Base-by-base conservation (phyloP, 1,139 yeast species). In the Yarrowia galli region DNA sequence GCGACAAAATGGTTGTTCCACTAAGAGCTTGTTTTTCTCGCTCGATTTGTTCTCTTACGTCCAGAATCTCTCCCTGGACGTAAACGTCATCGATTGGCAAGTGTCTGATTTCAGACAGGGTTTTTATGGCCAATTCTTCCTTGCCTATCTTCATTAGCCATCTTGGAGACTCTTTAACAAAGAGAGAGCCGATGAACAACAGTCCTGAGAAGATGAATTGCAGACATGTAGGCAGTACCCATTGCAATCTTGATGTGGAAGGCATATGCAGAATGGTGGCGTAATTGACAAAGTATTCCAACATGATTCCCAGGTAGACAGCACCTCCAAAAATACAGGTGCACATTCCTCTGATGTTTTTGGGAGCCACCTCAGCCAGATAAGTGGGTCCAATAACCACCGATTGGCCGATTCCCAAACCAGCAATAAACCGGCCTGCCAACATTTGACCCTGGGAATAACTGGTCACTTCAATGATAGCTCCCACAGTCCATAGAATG, bases 261-360 rank as follows among this genome's bases (percentile, higher is more conserved):
- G 45, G 13, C 9, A 40, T 40, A 13, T 40, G 45, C 13, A 40
- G 22, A 18, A 40, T 40, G 13, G 45, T 40, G 45, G 22, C 45
- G 23, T 40, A 40, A 22, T 40, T 40, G 45, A 18, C 22, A 40
- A 40, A 40, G 45, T 40, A 40, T 22, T 40, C 45, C 45, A 40
- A 22, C 45, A 40, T 40, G 45, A 40, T 40, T 8, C 45, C 45
- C 10, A 40, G 45, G 45, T 40, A 40, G 45, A 40, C 45, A 18
- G 45, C 20, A 2, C 45, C 45, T 40, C 45, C 45, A 18, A 40
- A 40, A 9, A 40, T 18, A 18, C 45, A 40, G 6, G 45, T 9
- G 23, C 45, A 40, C 13, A 40, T 22, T 1, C 45, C 45, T 18
- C 45, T 22, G 13, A 40, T 40, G 22, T 40, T 40, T 18, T 40